These are phyloP conservation scores for Corchorus olitorius DNA, from an alignment of 345 rosid genomes.

Conservation along the genomic window DNA sequence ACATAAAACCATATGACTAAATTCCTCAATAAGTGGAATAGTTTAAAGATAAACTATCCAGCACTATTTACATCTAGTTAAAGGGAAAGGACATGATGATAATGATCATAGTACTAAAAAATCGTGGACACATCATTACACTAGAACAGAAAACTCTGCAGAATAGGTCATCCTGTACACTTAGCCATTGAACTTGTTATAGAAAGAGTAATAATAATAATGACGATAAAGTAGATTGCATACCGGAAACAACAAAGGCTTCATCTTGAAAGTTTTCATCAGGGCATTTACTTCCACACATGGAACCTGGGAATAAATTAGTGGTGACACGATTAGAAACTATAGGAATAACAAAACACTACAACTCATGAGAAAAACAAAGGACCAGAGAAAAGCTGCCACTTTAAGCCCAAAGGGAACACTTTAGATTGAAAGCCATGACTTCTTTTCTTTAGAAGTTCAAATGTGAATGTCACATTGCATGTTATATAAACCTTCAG, in stretches of 20 bases:
- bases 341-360: constrained; percentile 7
- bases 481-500: not conserved
- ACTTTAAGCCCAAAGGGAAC: constrained; percentile 23
- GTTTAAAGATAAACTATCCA: not conserved
- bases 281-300: constrained; percentile 84
- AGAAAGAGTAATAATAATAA: not conserved
- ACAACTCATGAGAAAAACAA: constrained; percentile 2
- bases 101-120: not conserved
- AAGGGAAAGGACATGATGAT: not conserved
- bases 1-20: constrained; percentile 8
- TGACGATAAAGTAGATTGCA: constrained; percentile 20
- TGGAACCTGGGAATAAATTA: constrained; percentile 66
- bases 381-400: constrained; percentile 4
- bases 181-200: not conserved
- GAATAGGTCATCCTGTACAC: constrained; percentile 2
- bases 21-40: not conserved
- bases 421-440: constrained; percentile 17
- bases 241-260: constrained; percentile 85
- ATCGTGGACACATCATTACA: not conserved
- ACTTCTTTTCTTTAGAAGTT: not conserved
- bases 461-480: not conserved
- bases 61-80: not conserved
- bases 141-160: not conserved
- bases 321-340: constrained; percentile 4
- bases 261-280: constrained; percentile 95